Base-by-base conservation (phyloP, 768 basidiomycete genomes). In the Mycena chlorophos region DNA sequence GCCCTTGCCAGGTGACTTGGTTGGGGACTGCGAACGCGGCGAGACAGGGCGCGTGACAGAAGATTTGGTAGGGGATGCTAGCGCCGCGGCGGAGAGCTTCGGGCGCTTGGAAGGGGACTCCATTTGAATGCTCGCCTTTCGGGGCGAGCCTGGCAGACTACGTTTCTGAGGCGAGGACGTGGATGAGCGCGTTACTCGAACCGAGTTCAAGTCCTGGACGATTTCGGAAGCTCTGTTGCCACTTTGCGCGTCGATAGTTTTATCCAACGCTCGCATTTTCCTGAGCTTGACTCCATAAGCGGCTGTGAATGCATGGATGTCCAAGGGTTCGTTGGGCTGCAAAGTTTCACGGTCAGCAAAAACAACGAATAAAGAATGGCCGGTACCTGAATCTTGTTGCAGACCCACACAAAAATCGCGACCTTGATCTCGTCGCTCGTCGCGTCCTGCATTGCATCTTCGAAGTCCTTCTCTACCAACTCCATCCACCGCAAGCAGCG, bases 351-450 rank as follows among this genome's bases (percentile, higher is more conserved):
- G 16, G 10, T 16, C 42, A 6, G 26, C 17, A 47, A 26, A 31
- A 16, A 26, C 39, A 17, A 13, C 29, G 30, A 42, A 1, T 38
- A 37, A 51, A n/a, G 1, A 42, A n/a, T n/a, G n/a, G 28, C 13
- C 49, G 68, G 39, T 38, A 80, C 80, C 63, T 74, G 73, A 28
- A 73, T 65, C 31, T 71, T 43, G 37, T 71, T 71, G 47, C 70
- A 78, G 2, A 75, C 69, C 81, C 80, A 83, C 50, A 70, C 75
- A 62, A 79, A 83, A 3, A 81, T 63, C 3, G 72, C 73, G 42
- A 72, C 75, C 37, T 63, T 70, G 30, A 75, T 56, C n/a, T 70
- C 58, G 39, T 62, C 66, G 6, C 62, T 62, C 39, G 62, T 58
- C 16, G 62, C 52, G 5, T 64, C 50, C 19, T 61, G 54, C 16